Conservation (phyloP, 805 yeast genomes). For the Kodamaea jinghongensis region DNA sequence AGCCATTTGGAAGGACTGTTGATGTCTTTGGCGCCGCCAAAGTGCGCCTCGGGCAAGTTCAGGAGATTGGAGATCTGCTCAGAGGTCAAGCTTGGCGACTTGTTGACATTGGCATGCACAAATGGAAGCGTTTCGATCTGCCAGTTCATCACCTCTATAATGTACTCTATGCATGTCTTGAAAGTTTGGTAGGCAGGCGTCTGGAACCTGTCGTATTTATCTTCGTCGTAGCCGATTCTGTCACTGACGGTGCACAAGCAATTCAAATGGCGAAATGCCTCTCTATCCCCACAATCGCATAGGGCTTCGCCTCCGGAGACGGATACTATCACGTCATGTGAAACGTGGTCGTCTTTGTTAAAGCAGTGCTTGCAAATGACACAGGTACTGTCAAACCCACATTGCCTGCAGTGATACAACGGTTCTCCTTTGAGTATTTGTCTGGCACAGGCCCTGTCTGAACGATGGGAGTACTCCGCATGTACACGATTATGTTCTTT, state of each 20-base stretch:
- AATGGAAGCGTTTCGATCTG: constrained; percentile 40
- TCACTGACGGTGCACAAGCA: constrained; percentile 40
- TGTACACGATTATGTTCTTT: background rate
- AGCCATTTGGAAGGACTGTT: constrained; percentile 38
- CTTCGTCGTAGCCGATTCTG: background rate
- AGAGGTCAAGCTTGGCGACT: constrained; percentile 17
- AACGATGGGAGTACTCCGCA: constrained; percentile 39
- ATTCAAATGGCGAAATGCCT: constrained; percentile 56
- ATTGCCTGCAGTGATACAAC: constrained; percentile 69
- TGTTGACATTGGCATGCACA: constrained; percentile 30
- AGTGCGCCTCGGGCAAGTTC: constrained; percentile 28
- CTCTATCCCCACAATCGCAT: constrained; percentile 72
- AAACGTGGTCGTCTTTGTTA: constrained; percentile 63
- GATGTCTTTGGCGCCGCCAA: constrained; percentile 31
- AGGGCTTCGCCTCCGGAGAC: constrained; percentile 55
- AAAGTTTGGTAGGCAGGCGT: constrained; percentile 26
- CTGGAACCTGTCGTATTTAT: constrained; percentile 15
- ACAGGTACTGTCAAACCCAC: constrained; percentile 78
- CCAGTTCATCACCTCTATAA: constrained; percentile 42
- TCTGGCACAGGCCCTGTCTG: constrained; percentile 67
- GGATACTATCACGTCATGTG: constrained; percentile 59
- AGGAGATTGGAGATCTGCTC: constrained; percentile 29
- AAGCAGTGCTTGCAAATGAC: constrained; percentile 74
- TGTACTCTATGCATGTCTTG: constrained; percentile 37
- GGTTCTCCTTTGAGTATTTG: constrained; percentile 60